Conservation (phyloP, 805 yeast genomes). For the Hanseniaspora jakobsenii region DNA sequence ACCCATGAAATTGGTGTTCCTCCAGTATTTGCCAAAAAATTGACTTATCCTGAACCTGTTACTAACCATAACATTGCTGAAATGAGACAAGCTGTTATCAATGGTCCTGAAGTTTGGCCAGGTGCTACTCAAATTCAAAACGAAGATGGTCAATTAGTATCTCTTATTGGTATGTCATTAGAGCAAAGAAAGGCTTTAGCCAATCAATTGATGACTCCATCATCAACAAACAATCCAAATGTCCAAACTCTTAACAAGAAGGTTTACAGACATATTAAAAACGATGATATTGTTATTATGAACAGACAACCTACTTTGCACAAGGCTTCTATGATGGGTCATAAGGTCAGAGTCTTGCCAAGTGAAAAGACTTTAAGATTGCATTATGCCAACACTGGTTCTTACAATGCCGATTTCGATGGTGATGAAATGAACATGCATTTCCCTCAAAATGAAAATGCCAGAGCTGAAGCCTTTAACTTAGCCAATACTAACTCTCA, state of each 20-base stretch:
- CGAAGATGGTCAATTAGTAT: constrained; percentile 79
- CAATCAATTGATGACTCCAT: constrained; percentile 84
- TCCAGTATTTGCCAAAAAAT: constrained; percentile 89
- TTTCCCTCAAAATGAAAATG: constrained; percentile 95
- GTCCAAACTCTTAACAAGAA: constrained; percentile 67
- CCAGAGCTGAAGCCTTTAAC: constrained; percentile 88
- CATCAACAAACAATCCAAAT: constrained; percentile 33
- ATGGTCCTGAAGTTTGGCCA: constrained; percentile 98
- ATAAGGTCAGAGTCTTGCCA: constrained; percentile 89
- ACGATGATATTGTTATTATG: constrained; percentile 93
- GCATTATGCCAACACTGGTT: constrained; percentile 98
- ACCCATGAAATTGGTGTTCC: constrained; percentile 98
- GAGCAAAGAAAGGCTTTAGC: constrained; percentile 95
- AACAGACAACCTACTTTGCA: constrained; percentile 98
- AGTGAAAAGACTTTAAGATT: constrained; percentile 92
- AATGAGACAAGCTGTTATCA: constrained; percentile 84
- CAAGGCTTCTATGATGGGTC: constrained; percentile 99
- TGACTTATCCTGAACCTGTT: constrained; percentile 97
- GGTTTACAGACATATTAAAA: constrained; percentile 86
- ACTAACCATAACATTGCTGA: constrained; percentile 83
- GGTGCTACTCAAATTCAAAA: constrained; percentile 95
- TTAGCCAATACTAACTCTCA: constrained; percentile 96
- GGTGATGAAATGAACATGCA: constrained; percentile 99
- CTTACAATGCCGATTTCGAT: constrained; percentile 96
- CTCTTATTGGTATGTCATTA: constrained; percentile 73